phyloP scores from a whole-genome alignment of 2,329 filamentous ascomycete genomes.

The Colletotrichum simmondsii region DNA sequence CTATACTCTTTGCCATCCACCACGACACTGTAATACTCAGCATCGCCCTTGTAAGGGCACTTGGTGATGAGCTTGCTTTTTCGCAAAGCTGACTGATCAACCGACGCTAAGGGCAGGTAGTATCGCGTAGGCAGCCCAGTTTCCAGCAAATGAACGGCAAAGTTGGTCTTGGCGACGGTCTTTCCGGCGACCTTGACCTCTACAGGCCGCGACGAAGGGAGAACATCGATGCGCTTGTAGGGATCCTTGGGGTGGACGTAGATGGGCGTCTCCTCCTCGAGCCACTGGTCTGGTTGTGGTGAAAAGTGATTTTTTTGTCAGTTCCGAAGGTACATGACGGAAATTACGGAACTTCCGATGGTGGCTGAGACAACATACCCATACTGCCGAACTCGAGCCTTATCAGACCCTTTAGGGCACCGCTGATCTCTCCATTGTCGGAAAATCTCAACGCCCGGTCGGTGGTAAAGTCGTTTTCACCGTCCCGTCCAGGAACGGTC shows the following conservation, averaged over 20 bases:
- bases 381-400: slow-evolving; percentile 49
- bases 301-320: neutral
- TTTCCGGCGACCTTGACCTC: slow-evolving; percentile 59
- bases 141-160: slow-evolving; percentile 67
- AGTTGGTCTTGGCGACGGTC: slow-evolving; percentile 57
- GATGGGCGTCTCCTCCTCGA: slow-evolving; percentile 69
- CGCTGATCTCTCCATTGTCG: slow-evolving; percentile 46
- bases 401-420: slow-evolving; percentile 45
- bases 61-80: slow-evolving; percentile 63
- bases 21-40: slow-evolving; percentile 69
- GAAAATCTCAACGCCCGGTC: slow-evolving; percentile 52
- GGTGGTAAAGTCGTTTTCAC: slow-evolving; percentile 39
- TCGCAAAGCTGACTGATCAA: slow-evolving; percentile 56
- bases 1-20: slow-evolving; percentile 54
- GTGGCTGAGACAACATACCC: slow-evolving; percentile 38
- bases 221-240: slow-evolving; percentile 71
- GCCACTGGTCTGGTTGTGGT: slow-evolving; percentile 46
- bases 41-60: slow-evolving; percentile 76
- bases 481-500: slow-evolving; percentile 40
- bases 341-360: neutral
- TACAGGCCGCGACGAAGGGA: slow-evolving; percentile 64
- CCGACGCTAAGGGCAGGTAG: slow-evolving; percentile 65
- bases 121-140: slow-evolving; percentile 68
- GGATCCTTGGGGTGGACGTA: slow-evolving; percentile 75
- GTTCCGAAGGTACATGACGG: neutral